Percentiles rank a stretch among this genome's conserved stretches.
Evolutionary conservation across 2,329 filamentous ascomycete genomes (phyloP).

Genomic region (Leptographium wingfieldii): DNA sequence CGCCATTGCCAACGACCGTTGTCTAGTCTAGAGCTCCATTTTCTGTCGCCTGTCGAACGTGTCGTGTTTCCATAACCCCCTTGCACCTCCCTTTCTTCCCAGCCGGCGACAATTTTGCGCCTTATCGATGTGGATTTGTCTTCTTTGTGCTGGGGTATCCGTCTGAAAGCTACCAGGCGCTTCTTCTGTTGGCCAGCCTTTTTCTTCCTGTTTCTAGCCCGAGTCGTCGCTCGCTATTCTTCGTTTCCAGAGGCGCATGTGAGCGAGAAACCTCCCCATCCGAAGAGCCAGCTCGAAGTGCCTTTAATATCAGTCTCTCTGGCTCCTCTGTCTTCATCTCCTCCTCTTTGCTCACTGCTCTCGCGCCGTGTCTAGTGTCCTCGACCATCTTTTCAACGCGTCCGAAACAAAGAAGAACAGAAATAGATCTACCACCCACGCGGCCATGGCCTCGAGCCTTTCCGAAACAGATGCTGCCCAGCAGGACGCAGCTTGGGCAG

Average conservation of each 20-base stretch:
- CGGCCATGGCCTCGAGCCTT: slow-evolving; percentile 17
- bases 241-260: not conserved
- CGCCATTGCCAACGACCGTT: not conserved
- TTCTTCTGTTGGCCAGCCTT: not conserved
- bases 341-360: not conserved
- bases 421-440: not conserved
- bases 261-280: not conserved
- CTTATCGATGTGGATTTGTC: not conserved
- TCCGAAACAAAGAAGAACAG: not conserved
- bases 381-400: not conserved
- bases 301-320: not conserved
- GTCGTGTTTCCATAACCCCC: not conserved
- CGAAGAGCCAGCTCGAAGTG: not conserved
- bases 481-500: slow-evolving; percentile 33
- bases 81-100: not conserved
- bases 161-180: not conserved
- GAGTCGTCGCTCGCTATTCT: not conserved
- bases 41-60: not conserved
- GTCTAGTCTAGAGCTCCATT: not conserved
- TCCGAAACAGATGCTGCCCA: slow-evolving; percentile 13
- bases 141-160: not conserved
- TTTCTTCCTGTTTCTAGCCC: not conserved
- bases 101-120: not conserved
- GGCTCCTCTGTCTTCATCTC: not conserved
- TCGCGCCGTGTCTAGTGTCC: not conserved